These are phyloP conservation scores for Cyberlindnera meyerae DNA, from an alignment of 805 yeast species.

Conservation along the genomic window DNA sequence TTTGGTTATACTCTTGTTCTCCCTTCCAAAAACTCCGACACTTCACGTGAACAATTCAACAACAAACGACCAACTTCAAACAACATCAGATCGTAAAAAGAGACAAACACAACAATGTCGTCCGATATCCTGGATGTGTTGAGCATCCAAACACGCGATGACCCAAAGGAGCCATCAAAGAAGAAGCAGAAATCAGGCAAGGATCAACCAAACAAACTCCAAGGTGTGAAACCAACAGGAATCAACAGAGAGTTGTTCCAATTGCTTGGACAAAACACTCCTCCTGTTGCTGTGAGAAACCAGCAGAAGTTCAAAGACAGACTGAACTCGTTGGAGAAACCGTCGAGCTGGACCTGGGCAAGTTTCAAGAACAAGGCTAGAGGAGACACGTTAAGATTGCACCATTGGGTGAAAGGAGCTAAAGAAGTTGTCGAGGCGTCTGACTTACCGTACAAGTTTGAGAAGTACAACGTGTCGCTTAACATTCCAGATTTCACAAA, in stretches of 20 bases:
- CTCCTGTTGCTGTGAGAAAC: constrained; percentile 64
- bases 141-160: constrained; percentile 45
- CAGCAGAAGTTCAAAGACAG: constrained; percentile 57
- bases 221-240: constrained; percentile 49
- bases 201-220: constrained; percentile 23
- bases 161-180: constrained; percentile 21
- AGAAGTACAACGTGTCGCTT: constrained; percentile 64
- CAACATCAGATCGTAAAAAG: neutral
- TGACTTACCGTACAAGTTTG: constrained; percentile 57
- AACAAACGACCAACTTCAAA: too few species aligned
- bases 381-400: constrained; percentile 45
- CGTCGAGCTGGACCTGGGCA: constrained; percentile 78
- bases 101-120: constrained; percentile 23
- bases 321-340: constrained; percentile 53
- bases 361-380: constrained; percentile 55
- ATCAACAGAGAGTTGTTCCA: constrained; percentile 88
- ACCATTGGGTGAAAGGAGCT: constrained; percentile 87
- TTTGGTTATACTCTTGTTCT: neutral
- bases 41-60: too few species aligned
- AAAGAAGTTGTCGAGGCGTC: constrained; percentile 23
- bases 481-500: constrained; percentile 65
- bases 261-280: constrained; percentile 86
- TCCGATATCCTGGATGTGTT: constrained; percentile 75
- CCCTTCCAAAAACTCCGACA: neutral
- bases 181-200: constrained; percentile 31